Evolutionary conservation across 2,329 filamentous ascomycete genomes (phyloP), one percentile per base, ranked within the genome.

Genomic region (Cladosporium sphaerospermum): DNA sequence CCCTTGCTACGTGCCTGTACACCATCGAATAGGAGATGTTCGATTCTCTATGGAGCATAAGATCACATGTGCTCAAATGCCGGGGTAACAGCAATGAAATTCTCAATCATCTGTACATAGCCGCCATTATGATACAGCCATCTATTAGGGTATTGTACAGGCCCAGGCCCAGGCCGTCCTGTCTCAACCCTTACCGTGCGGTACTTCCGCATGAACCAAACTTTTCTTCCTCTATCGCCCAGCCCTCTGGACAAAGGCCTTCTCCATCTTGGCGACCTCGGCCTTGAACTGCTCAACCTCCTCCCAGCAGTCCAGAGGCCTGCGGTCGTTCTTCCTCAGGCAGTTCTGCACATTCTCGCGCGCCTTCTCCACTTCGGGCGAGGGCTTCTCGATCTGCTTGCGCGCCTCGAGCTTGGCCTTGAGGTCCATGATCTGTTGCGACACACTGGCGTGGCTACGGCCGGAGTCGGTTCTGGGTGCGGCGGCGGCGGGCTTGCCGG

Each of bases 261-360:
- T 85, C 80, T 96, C 92, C 72, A 96, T 71, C 74, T 82, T 83
- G 62, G 87, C 83, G 47, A 97, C 91, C 78, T 95, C 89, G 64
- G 81, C 80, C 81, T 91, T 95, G 72, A 97, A 97, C 16, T 77
- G 78, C 75, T 95, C 86, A 19, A 96, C 89, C 80, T 96, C 90
- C 72, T 84, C 80, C 87, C 88, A 96, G 79, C 92, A 97, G 76
- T 96, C 88, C 67, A 96, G 76, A 68, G 92, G 91, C 70, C 89
- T 81, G 59, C 89, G 79, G 72, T 96, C 91, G 70, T 96, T 85
- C 65, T 85, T 79, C 57, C 87, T 78, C 76, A 97, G 76, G 70
- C 92, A 97, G 63, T 81, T 79, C 58, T 93, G 82, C 53, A 96
- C 83, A 55, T 85, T 82, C 61, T 81, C 77, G 71, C 89, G 86